phyloP scores from a whole-genome alignment of 108 stramenopile genomes.

The Fragilaria crotonensis region DNA sequence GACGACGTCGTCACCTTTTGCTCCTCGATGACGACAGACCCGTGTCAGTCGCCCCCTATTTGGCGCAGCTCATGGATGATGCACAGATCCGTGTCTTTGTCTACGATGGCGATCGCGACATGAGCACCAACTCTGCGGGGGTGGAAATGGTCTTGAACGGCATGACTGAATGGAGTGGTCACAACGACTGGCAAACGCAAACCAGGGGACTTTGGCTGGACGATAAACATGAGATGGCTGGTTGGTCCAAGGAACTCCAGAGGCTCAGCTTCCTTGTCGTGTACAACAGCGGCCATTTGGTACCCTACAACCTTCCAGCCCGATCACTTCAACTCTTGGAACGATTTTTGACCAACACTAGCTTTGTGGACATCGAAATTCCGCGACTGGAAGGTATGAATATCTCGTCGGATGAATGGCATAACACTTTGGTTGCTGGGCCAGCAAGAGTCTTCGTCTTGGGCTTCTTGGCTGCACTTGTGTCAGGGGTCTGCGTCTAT shows the following conservation, averaged over 20 bases:
- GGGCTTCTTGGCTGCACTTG: too few species aligned
- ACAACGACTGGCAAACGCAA: conserved; percentile 34
- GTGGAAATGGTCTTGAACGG: conserved; percentile 48
- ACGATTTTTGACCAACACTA: conserved; percentile 32
- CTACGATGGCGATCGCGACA: conserved; percentile 70
- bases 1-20: conserved; percentile 28
- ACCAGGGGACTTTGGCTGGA: conserved; percentile 50
- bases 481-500: too few species aligned
- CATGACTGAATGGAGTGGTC: conserved; percentile 64
- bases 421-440: too few species aligned
- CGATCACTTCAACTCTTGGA: conserved; percentile 45
- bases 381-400: too few species aligned
- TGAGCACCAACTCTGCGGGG: conserved; percentile 47
- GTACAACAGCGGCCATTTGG: conserved; percentile 59
- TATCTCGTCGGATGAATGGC: too few species aligned
- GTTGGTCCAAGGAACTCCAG: conserved; percentile 41
- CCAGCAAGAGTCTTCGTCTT: too few species aligned
- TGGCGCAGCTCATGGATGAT: conserved; percentile 66
- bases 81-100: conserved; percentile 57
- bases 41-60: conserved; percentile 48
- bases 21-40: conserved; percentile 51
- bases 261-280: conserved; percentile 53
- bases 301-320: conserved; percentile 51
- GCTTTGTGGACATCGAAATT: conserved; percentile 34
- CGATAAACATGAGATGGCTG: conserved; percentile 33